Percentiles rank a stretch among this genome's conserved stretches.
phyloP scores from a whole-genome alignment of 495 filamentous ascomycete genomes.

The Penicillium malachiteum region DNA sequence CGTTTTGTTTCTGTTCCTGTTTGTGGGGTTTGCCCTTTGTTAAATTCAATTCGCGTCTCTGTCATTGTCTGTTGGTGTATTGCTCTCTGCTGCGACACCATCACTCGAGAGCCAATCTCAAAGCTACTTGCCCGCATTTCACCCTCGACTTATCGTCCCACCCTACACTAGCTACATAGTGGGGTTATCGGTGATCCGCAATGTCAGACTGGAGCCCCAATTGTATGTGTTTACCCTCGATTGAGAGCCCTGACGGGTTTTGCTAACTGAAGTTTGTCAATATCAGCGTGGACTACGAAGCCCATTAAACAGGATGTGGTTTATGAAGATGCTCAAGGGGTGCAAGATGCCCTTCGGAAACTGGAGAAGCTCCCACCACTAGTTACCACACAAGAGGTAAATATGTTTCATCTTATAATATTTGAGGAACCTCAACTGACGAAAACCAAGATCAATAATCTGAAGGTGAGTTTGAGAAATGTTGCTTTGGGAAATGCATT shows the following conservation, averaged over 20 bases:
- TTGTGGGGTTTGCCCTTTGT: constrained; percentile 4
- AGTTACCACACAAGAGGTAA: constrained; percentile 75
- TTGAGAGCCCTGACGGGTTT: background rate
- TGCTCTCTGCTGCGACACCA: background rate
- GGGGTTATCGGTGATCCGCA: constrained; percentile 10
- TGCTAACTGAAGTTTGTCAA: background rate
- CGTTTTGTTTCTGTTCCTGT: background rate
- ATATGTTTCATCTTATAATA: constrained; percentile 19
- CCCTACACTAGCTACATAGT: background rate
- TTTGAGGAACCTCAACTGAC: background rate
- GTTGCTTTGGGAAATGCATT: constrained; percentile 92
- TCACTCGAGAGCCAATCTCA: background rate
- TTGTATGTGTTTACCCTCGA: constrained; percentile 22
- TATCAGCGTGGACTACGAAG: constrained; percentile 78
- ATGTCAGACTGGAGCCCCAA: constrained; percentile 36
- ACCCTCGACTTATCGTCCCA: constrained; percentile 4
- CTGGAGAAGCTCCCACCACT: constrained; percentile 79
- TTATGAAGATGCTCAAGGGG: constrained; percentile 66
- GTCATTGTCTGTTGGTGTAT: background rate
- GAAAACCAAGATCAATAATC: constrained; percentile 61
- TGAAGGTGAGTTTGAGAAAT: constrained; percentile 74
- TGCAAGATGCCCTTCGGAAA: constrained; percentile 66
- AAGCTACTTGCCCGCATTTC: background rate
- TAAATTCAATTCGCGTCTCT: background rate
- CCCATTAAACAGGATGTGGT: constrained; percentile 88